Conservation (phyloP, 257 asterid species). For the Fraxinus quadrangulata region DNA sequence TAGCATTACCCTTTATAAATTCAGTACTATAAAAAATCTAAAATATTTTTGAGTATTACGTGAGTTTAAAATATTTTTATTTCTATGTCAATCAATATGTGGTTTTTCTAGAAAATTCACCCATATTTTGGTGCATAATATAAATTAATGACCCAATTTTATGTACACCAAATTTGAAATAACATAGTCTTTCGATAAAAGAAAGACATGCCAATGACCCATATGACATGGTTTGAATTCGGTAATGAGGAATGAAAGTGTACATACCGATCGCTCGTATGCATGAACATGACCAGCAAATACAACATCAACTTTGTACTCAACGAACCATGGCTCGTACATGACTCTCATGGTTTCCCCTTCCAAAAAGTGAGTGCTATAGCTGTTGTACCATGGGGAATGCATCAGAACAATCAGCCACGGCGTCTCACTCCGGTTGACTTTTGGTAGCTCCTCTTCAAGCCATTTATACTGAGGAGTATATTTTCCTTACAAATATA, state of each 20-base stretch:
- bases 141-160: too few species aligned
- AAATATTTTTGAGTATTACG: too few species aligned
- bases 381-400: slow-evolving; percentile 95
- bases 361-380: slow-evolving; percentile 79
- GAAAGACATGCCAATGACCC: neutral
- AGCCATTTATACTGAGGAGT: slow-evolving; percentile 88
- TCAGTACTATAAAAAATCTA: too few species aligned
- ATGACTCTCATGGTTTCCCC: slow-evolving; percentile 93
- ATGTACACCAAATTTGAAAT: too few species aligned
- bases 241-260: neutral
- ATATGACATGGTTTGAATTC: neutral
- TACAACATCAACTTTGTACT: slow-evolving; percentile 82
- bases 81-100: too few species aligned
- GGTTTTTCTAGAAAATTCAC: too few species aligned
- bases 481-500: slow-evolving; percentile 56
- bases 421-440: slow-evolving; percentile 79
- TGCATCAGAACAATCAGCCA: slow-evolving; percentile 88
- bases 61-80: too few species aligned
- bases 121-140: too few species aligned
- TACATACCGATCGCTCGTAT: slow-evolving; percentile 76
- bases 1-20: too few species aligned
- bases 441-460: slow-evolving; percentile 65
- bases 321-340: slow-evolving; percentile 75
- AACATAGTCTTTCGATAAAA: too few species aligned
- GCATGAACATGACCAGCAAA: slow-evolving; percentile 98